Conservation (phyloP, 805 yeast genomes). For the Saturnispora hagleri region DNA sequence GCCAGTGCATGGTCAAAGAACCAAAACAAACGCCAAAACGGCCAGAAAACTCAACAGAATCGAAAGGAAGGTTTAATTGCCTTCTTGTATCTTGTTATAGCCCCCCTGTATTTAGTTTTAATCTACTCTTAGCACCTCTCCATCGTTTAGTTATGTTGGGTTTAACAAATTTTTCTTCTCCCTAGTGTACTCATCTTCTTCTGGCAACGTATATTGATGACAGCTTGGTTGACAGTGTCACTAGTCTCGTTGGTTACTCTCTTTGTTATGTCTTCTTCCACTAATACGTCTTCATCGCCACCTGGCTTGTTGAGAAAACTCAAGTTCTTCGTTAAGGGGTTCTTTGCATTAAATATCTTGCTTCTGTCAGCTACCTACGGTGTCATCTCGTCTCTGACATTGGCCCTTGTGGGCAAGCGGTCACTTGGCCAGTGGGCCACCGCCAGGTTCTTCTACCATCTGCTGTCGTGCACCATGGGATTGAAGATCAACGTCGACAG, state of each 20-base stretch:
- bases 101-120: not conserved
- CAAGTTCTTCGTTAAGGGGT: conserved; percentile 48
- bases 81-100: not conserved
- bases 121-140: not conserved
- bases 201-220: not conserved
- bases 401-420: conserved; percentile 62
- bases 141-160: not conserved
- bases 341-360: conserved; percentile 44
- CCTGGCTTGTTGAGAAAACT: conserved; percentile 23
- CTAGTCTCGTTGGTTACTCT: not conserved
- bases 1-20: conserved; percentile 84
- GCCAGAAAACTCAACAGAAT: conserved; percentile 79
- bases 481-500: conserved; percentile 61
- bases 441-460: conserved; percentile 68
- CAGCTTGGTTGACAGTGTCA: conserved; percentile 1
- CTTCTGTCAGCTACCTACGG: conserved; percentile 65
- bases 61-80: conserved; percentile 38
- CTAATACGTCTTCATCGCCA: not conserved
- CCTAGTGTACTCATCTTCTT: not conserved
- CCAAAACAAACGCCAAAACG: conserved; percentile 83
- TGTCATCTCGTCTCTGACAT: conserved; percentile 59
- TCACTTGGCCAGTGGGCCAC: conserved; percentile 83
- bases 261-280: conserved; percentile 10
- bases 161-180: not conserved
- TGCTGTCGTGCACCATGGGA: conserved; percentile 56